Conservation (phyloP, 2,329 filamentous ascomycete genomes). For the Hypoxylon rubiginosum region DNA sequence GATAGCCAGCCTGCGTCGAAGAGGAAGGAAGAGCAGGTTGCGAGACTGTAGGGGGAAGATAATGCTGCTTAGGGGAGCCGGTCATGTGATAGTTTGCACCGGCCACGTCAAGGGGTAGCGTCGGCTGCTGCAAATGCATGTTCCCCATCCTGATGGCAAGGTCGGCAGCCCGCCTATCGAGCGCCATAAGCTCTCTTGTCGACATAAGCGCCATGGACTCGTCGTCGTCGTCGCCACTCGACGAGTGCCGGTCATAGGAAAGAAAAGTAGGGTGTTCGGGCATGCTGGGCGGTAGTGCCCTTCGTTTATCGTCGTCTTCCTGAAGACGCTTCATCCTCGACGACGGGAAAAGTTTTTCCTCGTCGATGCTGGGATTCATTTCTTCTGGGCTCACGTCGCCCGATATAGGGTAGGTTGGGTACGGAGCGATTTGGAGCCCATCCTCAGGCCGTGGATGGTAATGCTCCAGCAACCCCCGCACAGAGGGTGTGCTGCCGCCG, state of each 20-base stretch:
- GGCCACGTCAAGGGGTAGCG: constrained; percentile 35
- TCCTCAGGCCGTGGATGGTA: constrained; percentile 51
- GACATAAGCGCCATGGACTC: constrained; percentile 64
- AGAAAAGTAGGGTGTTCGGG: constrained; percentile 42
- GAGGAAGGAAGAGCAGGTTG: constrained; percentile 54
- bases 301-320: constrained; percentile 48
- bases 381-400: constrained; percentile 53
- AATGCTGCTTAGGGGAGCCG: constrained; percentile 51
- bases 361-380: constrained; percentile 53
- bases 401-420: constrained; percentile 45
- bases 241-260: constrained; percentile 55
- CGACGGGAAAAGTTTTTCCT: constrained; percentile 59
- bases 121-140: constrained; percentile 56
- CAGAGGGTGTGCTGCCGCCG: constrained; percentile 62
- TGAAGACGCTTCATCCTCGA: constrained; percentile 56
- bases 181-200: constrained; percentile 66
- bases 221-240: constrained; percentile 55
- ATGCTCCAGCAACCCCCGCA: constrained; percentile 66
- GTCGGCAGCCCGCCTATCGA: constrained; percentile 58
- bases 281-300: constrained; percentile 39
- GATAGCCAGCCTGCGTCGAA: constrained; percentile 51
- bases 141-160: constrained; percentile 58
- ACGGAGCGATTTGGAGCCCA: constrained; percentile 46
- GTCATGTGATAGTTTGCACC: constrained; percentile 55
- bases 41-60: constrained; percentile 53